Conservation (phyloP, 495 filamentous ascomycete genomes). For the Penicillium desertorum region DNA sequence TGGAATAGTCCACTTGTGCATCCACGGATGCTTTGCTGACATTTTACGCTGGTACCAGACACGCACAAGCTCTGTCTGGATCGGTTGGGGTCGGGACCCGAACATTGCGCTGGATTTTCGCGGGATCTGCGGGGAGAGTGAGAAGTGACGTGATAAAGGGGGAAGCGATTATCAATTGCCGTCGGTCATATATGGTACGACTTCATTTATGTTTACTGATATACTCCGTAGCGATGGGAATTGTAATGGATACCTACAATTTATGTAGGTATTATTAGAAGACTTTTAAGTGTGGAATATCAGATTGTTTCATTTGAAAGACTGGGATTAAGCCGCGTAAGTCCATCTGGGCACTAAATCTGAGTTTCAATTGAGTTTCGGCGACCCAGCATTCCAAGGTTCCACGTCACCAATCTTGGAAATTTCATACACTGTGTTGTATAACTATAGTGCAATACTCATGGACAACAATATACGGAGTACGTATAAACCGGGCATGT, state of each 20-base stretch:
- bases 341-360: background rate
- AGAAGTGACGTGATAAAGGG: slow-evolving; percentile 14
- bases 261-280: background rate
- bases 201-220: background rate
- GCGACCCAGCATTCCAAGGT: background rate
- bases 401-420: background rate
- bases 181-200: slow-evolving; percentile 3
- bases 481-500: too few species aligned
- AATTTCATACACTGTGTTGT: too few species aligned
- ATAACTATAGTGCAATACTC: too few species aligned
- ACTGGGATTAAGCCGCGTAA: background rate
- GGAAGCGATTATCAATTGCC: slow-evolving; percentile 19
- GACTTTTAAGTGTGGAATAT: background rate
- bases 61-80: background rate
- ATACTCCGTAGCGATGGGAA: too few species aligned
- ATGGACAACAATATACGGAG: too few species aligned
- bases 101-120: background rate
- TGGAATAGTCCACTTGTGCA: background rate
- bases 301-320: background rate
- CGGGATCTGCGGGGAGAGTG: slow-evolving; percentile 13
- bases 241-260: too few species aligned
- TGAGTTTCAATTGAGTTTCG: background rate
- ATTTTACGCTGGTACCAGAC: slow-evolving; percentile 1
- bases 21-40: background rate
- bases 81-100: slow-evolving; percentile 6